Base-by-base conservation (phyloP, 1,284 basidiomycete genomes). In the Ustilago trichophora region DNA sequence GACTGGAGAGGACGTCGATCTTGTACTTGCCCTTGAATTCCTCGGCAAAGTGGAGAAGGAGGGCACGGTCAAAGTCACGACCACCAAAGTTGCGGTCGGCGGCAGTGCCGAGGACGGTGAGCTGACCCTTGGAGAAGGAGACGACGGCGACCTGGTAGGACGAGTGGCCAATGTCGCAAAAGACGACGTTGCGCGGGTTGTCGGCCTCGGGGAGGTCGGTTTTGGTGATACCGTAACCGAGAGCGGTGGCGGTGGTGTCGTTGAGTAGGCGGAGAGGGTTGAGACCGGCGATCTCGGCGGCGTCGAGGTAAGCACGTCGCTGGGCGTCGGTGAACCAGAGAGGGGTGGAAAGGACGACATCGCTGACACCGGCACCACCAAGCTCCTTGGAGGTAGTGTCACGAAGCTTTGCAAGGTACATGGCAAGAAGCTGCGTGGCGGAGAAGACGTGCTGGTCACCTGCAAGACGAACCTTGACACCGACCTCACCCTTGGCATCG, bases 11-110 rank as follows among this genome's bases (percentile, higher is more conserved):
- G 29, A 80, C 76, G 36, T 80, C 78, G 60, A 80, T 73, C 68
- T 80, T 80, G 76, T 80, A 80, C 68, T 80, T 80, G 43, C 47
- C 70, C 76, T 80, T 78, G 72, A 80, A 80, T 63, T 80, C 78
- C 10, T 75, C 49, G 35, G 77, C 78, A 67, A 80, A 80, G 68
- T 80, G 77, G 33, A 77, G 48, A 40, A 80, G 71, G 18, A 80
- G 72, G 13, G 77, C 78, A 25, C 75, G 70, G 68, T 80, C 78
- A 62, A 80, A 76, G 75, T 80, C 73, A 56, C 78, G 77, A 25
- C 78, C 78, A 58, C 78, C 78, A 55, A 80, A 78, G 73, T 80
- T 75, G 44, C 77, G 74, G 72, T 80, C 73, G 19, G 75, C 69
- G 34, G 76, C 72, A 10, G 77, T 76, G 55, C 77, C 73, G 21